Conservation (phyloP, 225 moss, liverwort and hornwort species). For the Ulota crispa region DNA sequence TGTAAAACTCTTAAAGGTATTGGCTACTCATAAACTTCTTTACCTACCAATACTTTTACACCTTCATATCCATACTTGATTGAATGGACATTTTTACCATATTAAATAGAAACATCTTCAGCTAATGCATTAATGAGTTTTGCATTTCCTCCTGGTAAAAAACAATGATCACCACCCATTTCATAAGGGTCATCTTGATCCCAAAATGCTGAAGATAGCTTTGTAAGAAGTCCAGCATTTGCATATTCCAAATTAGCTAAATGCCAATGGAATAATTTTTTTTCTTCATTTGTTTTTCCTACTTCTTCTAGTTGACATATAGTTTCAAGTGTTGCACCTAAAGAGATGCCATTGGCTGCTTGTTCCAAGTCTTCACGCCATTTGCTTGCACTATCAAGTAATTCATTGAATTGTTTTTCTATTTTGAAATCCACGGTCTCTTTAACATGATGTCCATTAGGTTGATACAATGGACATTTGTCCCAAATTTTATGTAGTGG, state of each 20-base stretch:
- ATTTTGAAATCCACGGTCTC: slow-evolving; percentile 43
- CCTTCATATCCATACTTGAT: slow-evolving; percentile 42
- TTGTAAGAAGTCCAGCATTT: slow-evolving; percentile 48
- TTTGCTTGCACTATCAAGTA: slow-evolving; percentile 52
- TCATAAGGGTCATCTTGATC: slow-evolving; percentile 61
- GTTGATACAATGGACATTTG: slow-evolving; percentile 50
- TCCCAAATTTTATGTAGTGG: slow-evolving; percentile 46
- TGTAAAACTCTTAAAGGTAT: slow-evolving; percentile 47
- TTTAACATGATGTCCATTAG: slow-evolving; percentile 28
- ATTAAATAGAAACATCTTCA: slow-evolving; percentile 39
- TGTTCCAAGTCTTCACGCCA: slow-evolving; percentile 47
- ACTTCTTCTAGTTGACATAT: slow-evolving; percentile 29
- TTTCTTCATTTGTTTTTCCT: slow-evolving; percentile 34
- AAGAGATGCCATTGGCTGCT: slow-evolving; percentile 35
- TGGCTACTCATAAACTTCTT: slow-evolving; percentile 41
- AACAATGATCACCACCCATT: slow-evolving; percentile 64
- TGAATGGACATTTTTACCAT: slow-evolving; percentile 35
- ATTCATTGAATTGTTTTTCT: slow-evolving; percentile 44
- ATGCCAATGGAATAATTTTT: slow-evolving; percentile 55
- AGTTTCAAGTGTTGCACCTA: slow-evolving; percentile 47
- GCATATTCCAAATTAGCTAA: slow-evolving; percentile 55
- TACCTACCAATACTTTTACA: slow-evolving; percentile 41
- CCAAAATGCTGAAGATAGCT: slow-evolving; percentile 52
- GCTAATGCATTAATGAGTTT: slow-evolving; percentile 45
- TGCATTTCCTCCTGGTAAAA: slow-evolving; percentile 45